Conservation (phyloP, 208 protist species). For the Trypanosoma congolense region DNA sequence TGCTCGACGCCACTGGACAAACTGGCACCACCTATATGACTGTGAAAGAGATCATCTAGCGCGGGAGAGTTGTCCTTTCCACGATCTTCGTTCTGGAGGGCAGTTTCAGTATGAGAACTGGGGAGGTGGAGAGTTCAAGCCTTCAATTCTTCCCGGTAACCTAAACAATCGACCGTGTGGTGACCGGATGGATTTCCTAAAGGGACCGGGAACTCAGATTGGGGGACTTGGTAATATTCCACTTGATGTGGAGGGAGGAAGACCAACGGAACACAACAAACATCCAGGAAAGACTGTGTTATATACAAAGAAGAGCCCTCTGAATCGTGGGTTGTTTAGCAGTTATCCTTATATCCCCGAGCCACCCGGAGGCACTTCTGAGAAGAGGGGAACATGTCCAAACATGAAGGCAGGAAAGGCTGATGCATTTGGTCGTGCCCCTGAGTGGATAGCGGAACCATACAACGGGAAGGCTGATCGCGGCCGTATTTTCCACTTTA, state of each 20-base stretch:
- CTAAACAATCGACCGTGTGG: conserved; percentile 55
- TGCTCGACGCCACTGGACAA: conserved; percentile 85
- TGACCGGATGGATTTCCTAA: conserved; percentile 84
- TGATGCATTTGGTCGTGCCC: conserved; percentile 60
- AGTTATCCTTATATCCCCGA: conserved; percentile 80
- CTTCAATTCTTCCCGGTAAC: conserved; percentile 41
- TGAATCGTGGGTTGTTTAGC: conserved; percentile 75
- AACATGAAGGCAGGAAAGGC: conserved; percentile 59
- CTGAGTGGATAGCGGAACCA: conserved; percentile 80
- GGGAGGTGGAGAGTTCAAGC: conserved; percentile 45
- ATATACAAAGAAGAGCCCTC: conserved; percentile 71
- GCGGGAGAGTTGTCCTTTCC: conserved; percentile 84
- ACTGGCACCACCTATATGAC: conserved; percentile 89
- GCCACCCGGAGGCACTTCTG: conserved; percentile 18
- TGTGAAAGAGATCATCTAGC: conserved; percentile 82
- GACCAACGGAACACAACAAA: conserved; percentile 32
- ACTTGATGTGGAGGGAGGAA: conserved; percentile 62
- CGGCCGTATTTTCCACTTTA: conserved; percentile 73
- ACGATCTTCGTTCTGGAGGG: conserved; percentile 83
- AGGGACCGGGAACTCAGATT: conserved; percentile 49
- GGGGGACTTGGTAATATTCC: conserved; percentile 56
- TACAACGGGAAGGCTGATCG: conserved; percentile 65
- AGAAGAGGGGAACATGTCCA: not conserved
- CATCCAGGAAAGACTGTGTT: conserved; percentile 40
- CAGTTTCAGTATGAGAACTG: conserved; percentile 89